Conservation (phyloP, 352 stramenopile species). For the Phytophthora aleatoria region DNA sequence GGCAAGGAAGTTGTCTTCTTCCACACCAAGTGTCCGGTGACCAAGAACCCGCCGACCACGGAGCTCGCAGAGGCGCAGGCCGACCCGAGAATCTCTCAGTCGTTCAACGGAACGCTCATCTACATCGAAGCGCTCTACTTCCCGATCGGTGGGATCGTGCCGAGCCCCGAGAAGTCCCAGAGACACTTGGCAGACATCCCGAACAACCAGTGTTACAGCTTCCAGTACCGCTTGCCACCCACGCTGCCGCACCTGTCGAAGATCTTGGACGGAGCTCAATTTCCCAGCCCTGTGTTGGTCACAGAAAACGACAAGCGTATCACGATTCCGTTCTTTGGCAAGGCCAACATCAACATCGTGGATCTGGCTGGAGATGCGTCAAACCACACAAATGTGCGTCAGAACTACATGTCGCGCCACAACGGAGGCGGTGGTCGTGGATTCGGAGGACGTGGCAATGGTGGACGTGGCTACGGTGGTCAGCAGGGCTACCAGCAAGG, state of each 20-base stretch:
- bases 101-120: conserved; percentile 72
- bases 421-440: conserved; percentile 41
- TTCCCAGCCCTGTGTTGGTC: conserved; percentile 50
- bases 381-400: conserved; percentile 63
- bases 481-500: conserved; percentile 43
- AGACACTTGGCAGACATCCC: conserved; percentile 72
- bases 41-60: conserved; percentile 40
- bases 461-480: conserved; percentile 36
- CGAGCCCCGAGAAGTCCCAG: conserved; percentile 79
- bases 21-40: conserved; percentile 67
- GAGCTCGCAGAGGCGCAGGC: conserved; percentile 49
- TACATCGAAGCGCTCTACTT: conserved; percentile 81
- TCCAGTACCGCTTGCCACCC: conserved; percentile 70
- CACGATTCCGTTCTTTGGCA: conserved; percentile 81
- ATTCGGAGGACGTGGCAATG: conserved; percentile 30
- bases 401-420: conserved; percentile 48
- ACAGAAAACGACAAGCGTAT: conserved; percentile 69
- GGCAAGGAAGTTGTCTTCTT: conserved; percentile 88
- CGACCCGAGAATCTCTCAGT: conserved; percentile 59
- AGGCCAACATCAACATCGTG: conserved; percentile 87
- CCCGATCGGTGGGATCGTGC: conserved; percentile 72
- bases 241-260: conserved; percentile 59
- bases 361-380: conserved; percentile 65
- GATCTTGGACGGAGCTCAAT: conserved; percentile 57
- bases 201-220: conserved; percentile 90